Evolutionary conservation across 805 yeast genomes (phyloP).

Genomic region (Suhomyces prunicola): DNA sequence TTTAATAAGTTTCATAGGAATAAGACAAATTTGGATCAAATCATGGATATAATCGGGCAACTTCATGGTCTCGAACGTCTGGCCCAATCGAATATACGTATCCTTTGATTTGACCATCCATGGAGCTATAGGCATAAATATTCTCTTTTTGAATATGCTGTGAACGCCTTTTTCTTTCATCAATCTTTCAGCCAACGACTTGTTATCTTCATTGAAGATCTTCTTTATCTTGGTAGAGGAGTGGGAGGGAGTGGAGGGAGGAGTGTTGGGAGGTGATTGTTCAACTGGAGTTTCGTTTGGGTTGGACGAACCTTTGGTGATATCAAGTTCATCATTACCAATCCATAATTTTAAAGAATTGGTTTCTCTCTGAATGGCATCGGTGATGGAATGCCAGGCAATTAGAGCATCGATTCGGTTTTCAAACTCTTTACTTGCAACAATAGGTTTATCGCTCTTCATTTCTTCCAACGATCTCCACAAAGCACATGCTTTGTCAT

Average conservation of each 20-base stretch:
- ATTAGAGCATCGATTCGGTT: slow-evolving; percentile 69
- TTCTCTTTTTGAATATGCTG: slow-evolving; percentile 64
- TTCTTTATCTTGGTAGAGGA: slow-evolving; percentile 13
- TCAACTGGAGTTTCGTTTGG: slow-evolving; percentile 12
- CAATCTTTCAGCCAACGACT: slow-evolving; percentile 77
- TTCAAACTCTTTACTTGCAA: slow-evolving; percentile 61
- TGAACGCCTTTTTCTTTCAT: slow-evolving; percentile 78
- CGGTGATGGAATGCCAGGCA: slow-evolving; percentile 79
- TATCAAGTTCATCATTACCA: slow-evolving; percentile 75
- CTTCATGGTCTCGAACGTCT: slow-evolving; percentile 61
- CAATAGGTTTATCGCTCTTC: slow-evolving; percentile 72
- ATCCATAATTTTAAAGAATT: slow-evolving; percentile 71
- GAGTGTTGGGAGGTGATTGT: slow-evolving; percentile 8
- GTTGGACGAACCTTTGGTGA: slow-evolving; percentile 36
- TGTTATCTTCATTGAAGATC: slow-evolving; percentile 55
- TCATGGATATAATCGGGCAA: slow-evolving; percentile 70
- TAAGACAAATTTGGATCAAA: slow-evolving; percentile 61
- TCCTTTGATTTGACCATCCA: slow-evolving; percentile 79
- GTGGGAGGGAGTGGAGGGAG: slow-evolving; percentile 11
- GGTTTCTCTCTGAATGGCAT: slow-evolving; percentile 62
- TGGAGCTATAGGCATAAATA: slow-evolving; percentile 68
- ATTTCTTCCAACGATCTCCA: slow-evolving; percentile 82
- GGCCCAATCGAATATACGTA: slow-evolving; percentile 61
- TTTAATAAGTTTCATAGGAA: slow-evolving; percentile 77
- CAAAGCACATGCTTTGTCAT: slow-evolving; percentile 64